Conservation (phyloP, 2,329 filamentous ascomycete species). For the Penicillium psychrosexuale region DNA sequence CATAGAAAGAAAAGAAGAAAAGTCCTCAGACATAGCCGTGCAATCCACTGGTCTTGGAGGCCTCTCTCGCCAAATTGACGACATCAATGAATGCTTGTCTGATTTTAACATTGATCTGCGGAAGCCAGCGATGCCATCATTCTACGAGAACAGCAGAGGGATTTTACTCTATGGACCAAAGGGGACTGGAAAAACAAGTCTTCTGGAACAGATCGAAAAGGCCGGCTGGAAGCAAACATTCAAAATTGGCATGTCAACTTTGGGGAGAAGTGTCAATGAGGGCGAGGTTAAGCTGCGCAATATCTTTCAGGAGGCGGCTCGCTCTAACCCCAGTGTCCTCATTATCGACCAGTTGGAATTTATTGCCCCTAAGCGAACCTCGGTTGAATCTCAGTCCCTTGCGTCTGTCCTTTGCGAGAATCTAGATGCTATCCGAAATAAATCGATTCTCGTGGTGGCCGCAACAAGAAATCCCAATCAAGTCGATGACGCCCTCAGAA, state of each 20-base stretch:
- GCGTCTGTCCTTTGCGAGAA: constrained; percentile 41
- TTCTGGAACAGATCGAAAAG: constrained; percentile 65
- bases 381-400: constrained; percentile 42
- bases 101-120: constrained; percentile 48
- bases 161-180: constrained; percentile 76
- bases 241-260: constrained; percentile 37
- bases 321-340: constrained; percentile 70
- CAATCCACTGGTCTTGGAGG: constrained; percentile 60
- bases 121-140: constrained; percentile 39
- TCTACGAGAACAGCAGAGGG: constrained; percentile 50
- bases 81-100: constrained; percentile 65
- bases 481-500: constrained; percentile 67
- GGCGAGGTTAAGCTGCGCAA: constrained; percentile 59
- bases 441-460: constrained; percentile 68
- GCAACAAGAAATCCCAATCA: constrained; percentile 70
- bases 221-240: constrained; percentile 70
- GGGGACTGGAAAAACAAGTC: constrained; percentile 78
- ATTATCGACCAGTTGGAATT: constrained; percentile 74
- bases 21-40: constrained; percentile 27
- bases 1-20: constrained; percentile 15
- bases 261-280: constrained; percentile 39
- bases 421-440: constrained; percentile 39
- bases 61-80: constrained; percentile 59
- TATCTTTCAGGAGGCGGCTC: constrained; percentile 65
- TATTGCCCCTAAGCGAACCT: constrained; percentile 60